These are phyloP conservation scores for Sporothrix globosa DNA, from an alignment of 2,329 filamentous ascomycete genomes.

Conservation along the genomic window DNA sequence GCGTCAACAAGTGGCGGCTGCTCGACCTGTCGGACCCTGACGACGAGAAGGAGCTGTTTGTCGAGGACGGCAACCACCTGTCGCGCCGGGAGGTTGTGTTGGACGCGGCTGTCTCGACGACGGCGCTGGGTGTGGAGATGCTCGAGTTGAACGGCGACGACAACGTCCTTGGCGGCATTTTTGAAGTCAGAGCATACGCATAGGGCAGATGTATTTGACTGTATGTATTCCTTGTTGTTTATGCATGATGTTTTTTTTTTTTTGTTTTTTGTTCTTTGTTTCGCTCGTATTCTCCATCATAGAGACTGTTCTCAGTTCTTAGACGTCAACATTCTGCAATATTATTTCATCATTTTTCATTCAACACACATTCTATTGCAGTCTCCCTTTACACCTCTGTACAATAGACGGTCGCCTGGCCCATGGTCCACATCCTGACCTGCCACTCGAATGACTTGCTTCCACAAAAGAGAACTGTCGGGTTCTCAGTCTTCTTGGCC, in stretches of 20 bases:
- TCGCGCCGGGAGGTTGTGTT: conserved; percentile 36
- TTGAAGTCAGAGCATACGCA: conserved; percentile 38
- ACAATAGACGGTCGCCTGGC: conserved; percentile 16
- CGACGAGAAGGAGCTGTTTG: conserved; percentile 36
- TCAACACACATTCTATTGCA: no score
- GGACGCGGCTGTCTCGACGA: conserved; percentile 23
- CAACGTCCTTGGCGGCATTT: conserved; percentile 37
- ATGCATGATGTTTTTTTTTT: no score
- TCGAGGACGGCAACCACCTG: conserved; percentile 37
- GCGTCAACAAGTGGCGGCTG: conserved; percentile 38
- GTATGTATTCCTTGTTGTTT: no score
- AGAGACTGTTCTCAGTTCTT: background rate
- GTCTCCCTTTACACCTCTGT: conserved; percentile 27
- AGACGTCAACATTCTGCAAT: no score
- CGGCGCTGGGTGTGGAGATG: conserved; percentile 37
- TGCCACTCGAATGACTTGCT: conserved; percentile 40
- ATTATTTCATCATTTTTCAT: no score
- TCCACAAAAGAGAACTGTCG: conserved; percentile 36
- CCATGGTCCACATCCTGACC: conserved; percentile 37
- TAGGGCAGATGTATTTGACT: conserved; percentile 28
- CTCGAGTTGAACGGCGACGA: conserved; percentile 37
- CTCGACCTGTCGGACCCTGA: conserved; percentile 34
- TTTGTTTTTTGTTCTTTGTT: no score
- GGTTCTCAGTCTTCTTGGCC: background rate
- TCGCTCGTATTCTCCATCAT: background rate